Evolutionary conservation across 148 eudicot species (phyloP).

Genomic region (Cornus florida): DNA sequence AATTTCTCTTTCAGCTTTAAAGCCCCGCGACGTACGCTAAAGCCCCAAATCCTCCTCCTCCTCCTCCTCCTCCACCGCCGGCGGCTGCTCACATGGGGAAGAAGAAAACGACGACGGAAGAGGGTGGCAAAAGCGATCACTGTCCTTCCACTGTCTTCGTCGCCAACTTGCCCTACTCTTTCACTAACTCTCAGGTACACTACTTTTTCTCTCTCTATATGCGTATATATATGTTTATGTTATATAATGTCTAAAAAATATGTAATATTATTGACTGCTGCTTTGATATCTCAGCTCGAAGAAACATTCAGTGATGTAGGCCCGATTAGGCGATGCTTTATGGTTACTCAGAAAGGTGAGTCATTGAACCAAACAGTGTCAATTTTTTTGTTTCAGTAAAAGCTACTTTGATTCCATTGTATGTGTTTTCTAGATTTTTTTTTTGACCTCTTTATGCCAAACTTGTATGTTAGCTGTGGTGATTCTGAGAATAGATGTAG

Average conservation of each 20-base stretch:
- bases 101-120: constrained; percentile 9
- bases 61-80: too few species aligned
- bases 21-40: too few species aligned
- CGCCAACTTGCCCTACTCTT: constrained; percentile 67
- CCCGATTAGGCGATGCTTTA: constrained; percentile 82
- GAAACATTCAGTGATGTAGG: constrained; percentile 92
- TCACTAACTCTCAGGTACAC: constrained; percentile 57
- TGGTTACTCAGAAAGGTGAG: constrained; percentile 80
- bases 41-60: too few species aligned
- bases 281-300: constrained; percentile 42
- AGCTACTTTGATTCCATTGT: not conserved
- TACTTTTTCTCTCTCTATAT: not conserved
- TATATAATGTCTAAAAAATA: not conserved
- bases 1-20: too few species aligned
- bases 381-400: not conserved
- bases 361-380: not conserved
- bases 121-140: constrained; percentile 41
- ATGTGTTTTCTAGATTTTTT: constrained; percentile 1
- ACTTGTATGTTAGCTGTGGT: too few species aligned
- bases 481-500: too few species aligned
- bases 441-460: not conserved
- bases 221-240: not conserved
- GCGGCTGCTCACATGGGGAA: constrained; percentile 28
- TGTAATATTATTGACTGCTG: not conserved
- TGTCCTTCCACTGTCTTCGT: constrained; percentile 74